Base-by-base conservation (phyloP, 169 alveolate species). In the Eimeria zaria region DNA sequence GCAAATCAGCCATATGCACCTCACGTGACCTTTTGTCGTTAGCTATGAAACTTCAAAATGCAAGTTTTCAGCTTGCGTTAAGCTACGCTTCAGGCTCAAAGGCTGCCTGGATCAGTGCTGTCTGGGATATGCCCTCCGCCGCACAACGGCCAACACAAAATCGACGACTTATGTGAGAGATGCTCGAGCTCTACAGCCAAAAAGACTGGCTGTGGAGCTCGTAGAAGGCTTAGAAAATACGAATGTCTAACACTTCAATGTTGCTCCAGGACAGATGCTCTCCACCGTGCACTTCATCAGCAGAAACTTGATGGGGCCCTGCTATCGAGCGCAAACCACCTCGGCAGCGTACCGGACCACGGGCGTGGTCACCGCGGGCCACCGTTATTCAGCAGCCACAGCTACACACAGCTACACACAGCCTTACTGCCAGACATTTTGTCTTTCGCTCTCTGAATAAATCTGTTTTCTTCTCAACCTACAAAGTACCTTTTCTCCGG, bases 251-350 rank as follows among this genome's bases (percentile, higher is more conserved):
- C 8, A 67, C 12, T 67, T 67, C 78, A 2, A 30, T 33, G 18
- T 0, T 3, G 18, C 27, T 12, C 48, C 46, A 12, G 3, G 33
- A 46, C 6, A 18, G 27, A 30, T 44, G 78, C 78, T n/a, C 24
- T 9, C 24, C 78, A 33, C 22, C 2, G 8, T 33, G 78, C 12
- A 9, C 46, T 9, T 11, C 78, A 30, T 20, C 78, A 67, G 46
- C 48, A 67, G 78, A 33, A 67, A 20, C 78, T 3, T 30, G 78
- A 67, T 67, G 78, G 78, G 78, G 48, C 78, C 78, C 44, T 67
- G 73, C 48, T 30, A 18, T 67, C 78, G 44, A 67, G 78, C 33
- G 44, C 7, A 8, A 46, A 44, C 33, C 48, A n/a, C 24, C 48
- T 0, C 24, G 0, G 78, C 48, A 8, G 44, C 33, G 27, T 1